Evolutionary conservation across 192 early-diverging fungal species (phyloP).

Genomic region (Linnemannia exigua): DNA sequence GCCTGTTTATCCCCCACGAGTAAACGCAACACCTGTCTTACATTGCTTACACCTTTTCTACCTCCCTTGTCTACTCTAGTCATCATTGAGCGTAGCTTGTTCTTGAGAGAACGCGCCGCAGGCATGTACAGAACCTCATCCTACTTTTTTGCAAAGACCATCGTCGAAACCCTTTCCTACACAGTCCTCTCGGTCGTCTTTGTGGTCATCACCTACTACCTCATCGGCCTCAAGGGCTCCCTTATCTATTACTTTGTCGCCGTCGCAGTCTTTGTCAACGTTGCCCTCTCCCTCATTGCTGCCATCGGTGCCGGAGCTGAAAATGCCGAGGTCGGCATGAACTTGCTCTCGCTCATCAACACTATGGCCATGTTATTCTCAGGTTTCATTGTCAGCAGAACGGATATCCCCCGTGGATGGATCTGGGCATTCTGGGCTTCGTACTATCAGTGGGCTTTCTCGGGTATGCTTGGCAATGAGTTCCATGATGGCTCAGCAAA

Average conservation of each 20-base stretch:
- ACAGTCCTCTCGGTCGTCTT: slow-evolving; percentile 86
- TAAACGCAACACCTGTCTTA: slow-evolving; percentile 74
- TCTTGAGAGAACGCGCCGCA: slow-evolving; percentile 81
- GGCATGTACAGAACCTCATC: slow-evolving; percentile 78
- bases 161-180: slow-evolving; percentile 29
- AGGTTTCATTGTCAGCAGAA: slow-evolving; percentile 49
- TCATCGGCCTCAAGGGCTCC: slow-evolving; percentile 83
- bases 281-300: slow-evolving; percentile 81
- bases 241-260: slow-evolving; percentile 76
- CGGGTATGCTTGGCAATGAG: slow-evolving; percentile 41
- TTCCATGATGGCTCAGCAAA: slow-evolving; percentile 30
- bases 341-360: slow-evolving; percentile 82
- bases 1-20: slow-evolving; percentile 66
- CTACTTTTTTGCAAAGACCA: slow-evolving; percentile 79
- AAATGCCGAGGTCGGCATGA: slow-evolving; percentile 67
- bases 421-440: slow-evolving; percentile 58
- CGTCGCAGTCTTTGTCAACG: slow-evolving; percentile 82
- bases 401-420: slow-evolving; percentile 48
- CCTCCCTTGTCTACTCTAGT: slow-evolving; percentile 48
- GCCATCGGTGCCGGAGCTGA: slow-evolving; percentile 74
- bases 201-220: slow-evolving; percentile 86
- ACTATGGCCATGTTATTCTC: slow-evolving; percentile 88
- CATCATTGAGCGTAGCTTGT: slow-evolving; percentile 76
- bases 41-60: slow-evolving; percentile 28
- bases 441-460: slow-evolving; percentile 53